Conservation (phyloP, 805 yeast genomes). For the Wickerhamiella spandovensis region DNA sequence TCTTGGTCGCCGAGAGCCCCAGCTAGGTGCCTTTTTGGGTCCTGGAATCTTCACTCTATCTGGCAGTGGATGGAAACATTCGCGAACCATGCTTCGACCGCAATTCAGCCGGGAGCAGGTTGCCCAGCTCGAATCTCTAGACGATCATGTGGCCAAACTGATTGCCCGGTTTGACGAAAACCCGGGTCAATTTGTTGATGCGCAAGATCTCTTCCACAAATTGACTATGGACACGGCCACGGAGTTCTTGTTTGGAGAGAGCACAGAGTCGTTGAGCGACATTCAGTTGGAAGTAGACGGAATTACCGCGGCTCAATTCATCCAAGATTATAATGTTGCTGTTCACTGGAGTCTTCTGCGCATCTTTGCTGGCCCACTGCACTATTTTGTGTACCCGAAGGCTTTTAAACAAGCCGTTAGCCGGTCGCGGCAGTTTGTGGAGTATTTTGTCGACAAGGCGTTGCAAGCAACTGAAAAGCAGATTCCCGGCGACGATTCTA, state of each 20-base stretch:
- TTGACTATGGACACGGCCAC: constrained; percentile 22
- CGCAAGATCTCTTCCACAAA: constrained; percentile 14
- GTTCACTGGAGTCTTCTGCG: neutral
- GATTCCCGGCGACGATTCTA: constrained; percentile 5
- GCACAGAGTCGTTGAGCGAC: constrained; percentile 10
- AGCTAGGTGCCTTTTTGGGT: constrained; percentile 22
- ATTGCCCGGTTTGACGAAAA: constrained; percentile 4
- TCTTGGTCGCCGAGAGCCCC: constrained; percentile 19
- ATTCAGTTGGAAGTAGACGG: constrained; percentile 9
- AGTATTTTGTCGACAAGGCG: constrained; percentile 30
- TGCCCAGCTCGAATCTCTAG: constrained; percentile 18
- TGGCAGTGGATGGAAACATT: constrained; percentile 27
- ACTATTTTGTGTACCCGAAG: constrained; percentile 11
- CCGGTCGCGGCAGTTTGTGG: constrained; percentile 25
- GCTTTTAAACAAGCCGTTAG: constrained; percentile 24
- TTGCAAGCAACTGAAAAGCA: constrained; percentile 16
- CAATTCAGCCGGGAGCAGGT: constrained; percentile 25
- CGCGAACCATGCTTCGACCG: constrained; percentile 27
- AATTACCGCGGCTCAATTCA: constrained; percentile 17
- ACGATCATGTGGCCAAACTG: constrained; percentile 19
- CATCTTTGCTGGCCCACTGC: constrained; percentile 5
- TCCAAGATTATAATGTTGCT: constrained; percentile 10
- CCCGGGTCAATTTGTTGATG: constrained; percentile 8
- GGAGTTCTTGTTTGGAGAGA: constrained; percentile 20
- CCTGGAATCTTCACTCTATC: constrained; percentile 26